Percentiles rank a stretch among this genome's conserved stretches.
These are phyloP conservation scores for Tanacetum coccineum DNA, from an alignment of 129 eudicot genomes.

Conservation along the genomic window DNA sequence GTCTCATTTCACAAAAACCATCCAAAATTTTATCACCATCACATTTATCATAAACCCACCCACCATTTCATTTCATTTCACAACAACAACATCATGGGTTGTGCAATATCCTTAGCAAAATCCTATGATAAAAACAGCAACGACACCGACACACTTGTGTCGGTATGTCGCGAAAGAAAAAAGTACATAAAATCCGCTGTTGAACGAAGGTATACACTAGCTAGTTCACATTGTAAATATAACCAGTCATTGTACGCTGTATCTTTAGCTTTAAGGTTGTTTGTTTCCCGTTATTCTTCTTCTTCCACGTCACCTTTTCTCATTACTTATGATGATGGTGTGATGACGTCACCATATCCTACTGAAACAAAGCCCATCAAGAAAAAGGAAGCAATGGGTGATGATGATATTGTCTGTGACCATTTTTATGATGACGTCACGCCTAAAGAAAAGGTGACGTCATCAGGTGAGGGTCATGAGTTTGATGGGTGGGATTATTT, in stretches of 20 bases:
- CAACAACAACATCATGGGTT: too few relatives aligned
- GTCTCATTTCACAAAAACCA: too few relatives aligned
- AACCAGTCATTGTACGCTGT: conserved; percentile 47
- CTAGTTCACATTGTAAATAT: conserved; percentile 45
- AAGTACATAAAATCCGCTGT: conserved; percentile 42
- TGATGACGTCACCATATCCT: conserved; percentile 11
- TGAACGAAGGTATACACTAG: conserved; percentile 34
- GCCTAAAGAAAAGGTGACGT: conserved; percentile 20
- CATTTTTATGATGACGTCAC: conserved; percentile 45
- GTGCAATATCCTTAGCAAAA: too few relatives aligned
- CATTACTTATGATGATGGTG: conserved; percentile 25
- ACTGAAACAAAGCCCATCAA: conserved; percentile 8
- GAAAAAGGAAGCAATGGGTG: not conserved
- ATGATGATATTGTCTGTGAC: conserved; percentile 29
- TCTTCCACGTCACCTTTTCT: conserved; percentile 28
- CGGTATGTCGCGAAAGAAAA: conserved; percentile 40
- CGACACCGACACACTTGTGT: conserved; percentile 17
- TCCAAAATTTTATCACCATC: too few relatives aligned
- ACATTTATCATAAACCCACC: too few relatives aligned
- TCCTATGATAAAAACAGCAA: too few relatives aligned
- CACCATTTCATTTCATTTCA: too few relatives aligned
- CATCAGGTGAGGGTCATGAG: conserved; percentile 16
- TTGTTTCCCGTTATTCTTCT: conserved; percentile 39
- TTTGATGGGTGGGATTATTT: conserved; percentile 57
- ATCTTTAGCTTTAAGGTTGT: conserved; percentile 45